Base-by-base conservation (phyloP, 257 asterid genomes). In the Hygrophila difformis region DNA sequence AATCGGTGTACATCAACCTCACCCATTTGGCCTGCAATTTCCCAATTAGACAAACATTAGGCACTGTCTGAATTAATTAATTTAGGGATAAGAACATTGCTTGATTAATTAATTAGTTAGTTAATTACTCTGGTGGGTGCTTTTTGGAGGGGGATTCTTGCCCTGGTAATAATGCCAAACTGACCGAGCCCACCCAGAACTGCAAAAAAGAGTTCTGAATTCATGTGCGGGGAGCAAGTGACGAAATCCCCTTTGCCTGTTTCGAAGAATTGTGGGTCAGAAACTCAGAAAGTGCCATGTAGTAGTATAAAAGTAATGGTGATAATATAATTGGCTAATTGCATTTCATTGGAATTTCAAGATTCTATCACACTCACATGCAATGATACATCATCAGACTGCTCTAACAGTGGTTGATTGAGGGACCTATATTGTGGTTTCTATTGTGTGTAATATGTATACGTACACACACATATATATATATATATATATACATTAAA, bases 131-230 rank as follows among this genome's bases (percentile, higher is more conserved):
- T 62, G 11, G 69, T 52, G 26, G 86, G 86, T 37, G 82, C 74
- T 59, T 64, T 70, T 0, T 62, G 48, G 0, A 73, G 62, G 18
- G 62, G 36, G 18, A 77, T 77, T 66, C 86, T 67, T 38, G 86
- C 86, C 29, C 79, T 67, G 0, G 72, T 65, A n/a, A 77, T 77
- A 55, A 77, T 66, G 47, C 86, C 86, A 40, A 77, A 77, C 56
- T 73, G 86, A 14, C 86, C 86, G 1, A 77, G 63, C 8, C 86
- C 86, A 13, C 86, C 86, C 12, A 77, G 62, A 43, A 73, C 86
- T 46, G 70, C 72, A n/a, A n/a, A n/a, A n/a, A n/a, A n/a, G n/a
- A n/a, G n/a, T n/a, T n/a, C n/a, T n/a, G n/a, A n/a, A n/a, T 77
- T 73, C 39, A 26, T 37, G 42, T 70, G 37, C 47, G 50, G 61